phyloP scores from a whole-genome alignment of 2,329 filamentous ascomycete species.

The Trichoderma hamatum region DNA sequence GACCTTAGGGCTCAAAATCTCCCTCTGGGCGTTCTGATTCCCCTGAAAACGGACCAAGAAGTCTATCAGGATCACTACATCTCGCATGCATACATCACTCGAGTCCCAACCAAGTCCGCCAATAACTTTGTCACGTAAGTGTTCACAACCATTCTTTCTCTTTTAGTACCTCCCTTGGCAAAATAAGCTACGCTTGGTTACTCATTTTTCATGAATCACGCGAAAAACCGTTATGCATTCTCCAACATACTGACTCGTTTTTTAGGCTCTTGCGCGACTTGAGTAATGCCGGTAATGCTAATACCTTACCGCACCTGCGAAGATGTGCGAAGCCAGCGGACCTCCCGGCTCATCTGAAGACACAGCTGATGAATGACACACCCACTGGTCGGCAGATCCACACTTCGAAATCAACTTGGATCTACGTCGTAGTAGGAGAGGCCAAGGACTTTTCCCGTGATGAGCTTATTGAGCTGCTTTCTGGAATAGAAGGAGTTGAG shows the following conservation, averaged over 20 bases:
- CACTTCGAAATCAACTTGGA: conserved; percentile 62
- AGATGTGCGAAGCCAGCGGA: conserved; percentile 73
- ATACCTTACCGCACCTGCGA: conserved; percentile 71
- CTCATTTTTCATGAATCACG: neutral
- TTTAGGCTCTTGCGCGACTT: conserved; percentile 58
- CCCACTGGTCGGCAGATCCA: conserved; percentile 58
- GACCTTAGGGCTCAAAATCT: conserved; percentile 42
- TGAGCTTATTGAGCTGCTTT: conserved; percentile 54
- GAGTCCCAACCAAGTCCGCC: conserved; percentile 71
- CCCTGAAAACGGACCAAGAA: conserved; percentile 67
- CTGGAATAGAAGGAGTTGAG: conserved; percentile 54
- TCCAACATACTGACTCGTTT: conserved; percentile 28
- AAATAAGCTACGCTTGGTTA: too few species aligned
- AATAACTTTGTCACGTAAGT: conserved; percentile 73
- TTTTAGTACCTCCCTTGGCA: neutral
- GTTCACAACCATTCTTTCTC: neutral
- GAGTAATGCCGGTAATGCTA: conserved; percentile 62
- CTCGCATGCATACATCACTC: conserved; percentile 69
- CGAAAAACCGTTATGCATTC: neutral
- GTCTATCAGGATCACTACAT: conserved; percentile 60
- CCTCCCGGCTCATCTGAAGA: conserved; percentile 67
- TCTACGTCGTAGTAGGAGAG: conserved; percentile 60
- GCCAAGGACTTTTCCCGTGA: conserved; percentile 56
- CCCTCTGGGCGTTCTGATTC: conserved; percentile 57
- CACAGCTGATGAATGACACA: conserved; percentile 62